Evolutionary conservation across 2,329 filamentous ascomycete species (phyloP).

Genomic region (Colletotrichum theobromicola): DNA sequence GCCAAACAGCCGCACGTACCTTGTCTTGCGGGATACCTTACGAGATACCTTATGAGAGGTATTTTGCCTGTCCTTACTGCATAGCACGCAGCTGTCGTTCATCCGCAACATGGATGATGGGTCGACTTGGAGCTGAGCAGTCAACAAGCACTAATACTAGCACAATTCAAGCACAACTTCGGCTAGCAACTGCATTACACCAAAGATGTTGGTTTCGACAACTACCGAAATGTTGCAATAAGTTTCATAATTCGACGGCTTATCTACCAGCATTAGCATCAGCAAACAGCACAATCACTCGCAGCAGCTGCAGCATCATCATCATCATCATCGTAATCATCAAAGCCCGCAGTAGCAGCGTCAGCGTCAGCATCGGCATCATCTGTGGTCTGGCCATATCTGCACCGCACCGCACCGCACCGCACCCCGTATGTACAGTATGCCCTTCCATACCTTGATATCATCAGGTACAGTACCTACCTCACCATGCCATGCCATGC

Average conservation of each 20-base stretch:
- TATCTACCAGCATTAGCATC: neutral
- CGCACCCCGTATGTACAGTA: neutral
- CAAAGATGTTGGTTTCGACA: neutral
- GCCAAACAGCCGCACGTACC: neutral
- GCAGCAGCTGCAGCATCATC: neutral
- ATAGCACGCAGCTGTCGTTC: neutral
- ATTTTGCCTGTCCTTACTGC: neutral
- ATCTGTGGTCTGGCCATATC: constrained; percentile 1
- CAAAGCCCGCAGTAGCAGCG: neutral
- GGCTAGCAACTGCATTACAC: neutral
- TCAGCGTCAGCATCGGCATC: neutral
- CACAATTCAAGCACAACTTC: neutral
- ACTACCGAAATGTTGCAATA: neutral
- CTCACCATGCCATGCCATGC: neutral
- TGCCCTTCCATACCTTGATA: neutral
- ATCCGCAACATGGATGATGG: neutral
- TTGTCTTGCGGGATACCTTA: neutral
- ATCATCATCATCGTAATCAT: neutral
- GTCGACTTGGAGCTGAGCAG: neutral
- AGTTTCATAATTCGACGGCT: neutral
- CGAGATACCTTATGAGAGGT: neutral
- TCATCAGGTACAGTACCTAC: neutral
- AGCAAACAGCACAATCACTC: neutral
- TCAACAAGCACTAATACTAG: neutral
- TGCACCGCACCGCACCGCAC: neutral